Base-by-base conservation (phyloP, 768 basidiomycete genomes). In the Nidularia pulvinata region DNA sequence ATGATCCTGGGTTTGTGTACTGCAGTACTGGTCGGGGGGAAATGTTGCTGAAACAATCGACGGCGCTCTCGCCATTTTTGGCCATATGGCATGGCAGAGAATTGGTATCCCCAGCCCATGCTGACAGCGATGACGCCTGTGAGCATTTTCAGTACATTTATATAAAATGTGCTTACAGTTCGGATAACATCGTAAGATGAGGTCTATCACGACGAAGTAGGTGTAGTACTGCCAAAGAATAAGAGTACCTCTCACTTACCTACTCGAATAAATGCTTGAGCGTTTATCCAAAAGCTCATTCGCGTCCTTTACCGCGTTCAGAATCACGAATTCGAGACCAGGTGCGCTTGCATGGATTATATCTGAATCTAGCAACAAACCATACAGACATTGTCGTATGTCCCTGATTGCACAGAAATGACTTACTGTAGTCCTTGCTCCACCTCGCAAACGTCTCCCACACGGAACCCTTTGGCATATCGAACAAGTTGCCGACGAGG, bases 251-350 rank as follows among this genome's bases (percentile, higher is more conserved):
- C 11, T 46, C 1, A 46, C 55, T 5, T 37, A 56, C 58, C 58
- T 39, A 13, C 50, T 46, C 6, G 59, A 60, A 47, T 60, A 60
- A 6, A 50, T 55, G 7, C 35, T 7, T 2, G 59, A 57, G 4
- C 59, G 53, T 36, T 51, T 54, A 5, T 57, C 56, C 3, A 60
- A 25, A 0, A 60, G 46, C 6, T 55, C 56, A 33, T 49, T 55
- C 5, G 54, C 54, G 11, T 53, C 54, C 13, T 51, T 46, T 14
- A 53, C 30, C n/a, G 59, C 52, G 47, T 60, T 60, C 5, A 60
- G 33, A 19, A 60, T 48, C 32, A 60, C 47, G 13, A 60, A 32
- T n/a, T 46, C 30, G 33, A 32, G 48, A 11, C 55, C 55, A 2
- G 42, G 34, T 13, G 49, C 35, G 13, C 49, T 51, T 6, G 53